phyloP scores from a whole-genome alignment of 345 rosid genomes.

The Salix exigua region DNA sequence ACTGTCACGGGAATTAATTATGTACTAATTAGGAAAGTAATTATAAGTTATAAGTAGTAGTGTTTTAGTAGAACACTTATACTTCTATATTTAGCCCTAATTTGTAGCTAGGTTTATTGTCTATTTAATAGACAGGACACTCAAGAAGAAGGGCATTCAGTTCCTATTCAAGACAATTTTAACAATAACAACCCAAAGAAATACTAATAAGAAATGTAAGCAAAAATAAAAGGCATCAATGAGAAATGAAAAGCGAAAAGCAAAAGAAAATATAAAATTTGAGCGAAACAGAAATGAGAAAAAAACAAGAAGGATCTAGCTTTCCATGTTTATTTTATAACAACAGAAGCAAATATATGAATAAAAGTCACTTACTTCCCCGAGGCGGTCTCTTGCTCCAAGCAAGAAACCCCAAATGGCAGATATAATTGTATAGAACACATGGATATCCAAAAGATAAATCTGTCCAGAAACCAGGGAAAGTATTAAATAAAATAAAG shows the following conservation, averaged over 20 bases:
- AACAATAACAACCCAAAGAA: slow-evolving; percentile 7
- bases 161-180: too few species aligned
- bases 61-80: too few species aligned
- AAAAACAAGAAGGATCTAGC: neutral
- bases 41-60: too few species aligned
- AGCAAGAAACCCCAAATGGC: slow-evolving; percentile 90
- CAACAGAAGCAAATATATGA: neutral
- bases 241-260: neutral
- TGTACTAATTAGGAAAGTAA: too few species aligned
- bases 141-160: too few species aligned
- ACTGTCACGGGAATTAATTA: too few species aligned
- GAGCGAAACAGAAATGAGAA: neutral
- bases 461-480: slow-evolving; percentile 47
- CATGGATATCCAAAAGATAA: slow-evolving; percentile 77
- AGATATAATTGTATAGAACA: slow-evolving; percentile 79
- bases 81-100: too few species aligned
- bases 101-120: too few species aligned
- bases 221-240: neutral
- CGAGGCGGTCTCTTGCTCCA: slow-evolving; percentile 96
- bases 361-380: slow-evolving; percentile 60
- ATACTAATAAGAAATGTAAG: neutral
- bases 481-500: too few species aligned
- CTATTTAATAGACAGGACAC: too few species aligned
- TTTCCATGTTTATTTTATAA: neutral
- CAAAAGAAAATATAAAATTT: neutral